Evolutionary conservation across 2,329 filamentous ascomycete genomes (phyloP), one percentile per base, ranked within the genome.

Genomic region (Onygenales sp.): DNA sequence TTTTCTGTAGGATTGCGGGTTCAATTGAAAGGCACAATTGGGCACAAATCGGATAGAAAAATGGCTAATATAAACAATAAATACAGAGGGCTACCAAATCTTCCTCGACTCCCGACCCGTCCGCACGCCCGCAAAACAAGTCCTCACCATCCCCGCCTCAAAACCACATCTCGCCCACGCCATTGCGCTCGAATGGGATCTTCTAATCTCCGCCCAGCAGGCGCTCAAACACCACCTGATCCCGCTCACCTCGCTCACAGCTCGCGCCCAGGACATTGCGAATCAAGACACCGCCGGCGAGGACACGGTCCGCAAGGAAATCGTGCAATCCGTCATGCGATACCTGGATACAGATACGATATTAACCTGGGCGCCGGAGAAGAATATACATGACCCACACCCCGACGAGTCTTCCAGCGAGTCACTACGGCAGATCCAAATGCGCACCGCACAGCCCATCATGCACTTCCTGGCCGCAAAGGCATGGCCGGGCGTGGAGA

Each of bases 281-380:
- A 77, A 77, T 17, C 85, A 89, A 60, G 88, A 95, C 60, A 67
- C 66, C 0, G 59, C 70, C 8, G 76, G 75, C 2, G 69, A 75
- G 41, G 66, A 63, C 13, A 74, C 76, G 27, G 77, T 86, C 39
- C 79, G 91, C 38, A 67, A 78, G 0, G 74, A 79, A 42, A 83
- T 96, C 46, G 73, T 86, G 13, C 76, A 74, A 14, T 84, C 82
- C 58, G 73, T 93, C 50, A 80, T 97, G 78, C 81, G 86, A 46
- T 97, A 97, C 69, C 79, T 98, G 31, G 84, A 90, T 62, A 97
- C 93, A 1, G 93, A 98, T 72, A 91, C 89, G 0, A 74, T 97
- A 38, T 81, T 98, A 1, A 97, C 92, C 79, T 95, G 90, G 88
- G 89, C 82, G 14, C 84, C 84, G 0, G 77, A 77, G 63, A 72